Conservation (phyloP, 805 yeast species). For the Yamadazyma olivae region DNA sequence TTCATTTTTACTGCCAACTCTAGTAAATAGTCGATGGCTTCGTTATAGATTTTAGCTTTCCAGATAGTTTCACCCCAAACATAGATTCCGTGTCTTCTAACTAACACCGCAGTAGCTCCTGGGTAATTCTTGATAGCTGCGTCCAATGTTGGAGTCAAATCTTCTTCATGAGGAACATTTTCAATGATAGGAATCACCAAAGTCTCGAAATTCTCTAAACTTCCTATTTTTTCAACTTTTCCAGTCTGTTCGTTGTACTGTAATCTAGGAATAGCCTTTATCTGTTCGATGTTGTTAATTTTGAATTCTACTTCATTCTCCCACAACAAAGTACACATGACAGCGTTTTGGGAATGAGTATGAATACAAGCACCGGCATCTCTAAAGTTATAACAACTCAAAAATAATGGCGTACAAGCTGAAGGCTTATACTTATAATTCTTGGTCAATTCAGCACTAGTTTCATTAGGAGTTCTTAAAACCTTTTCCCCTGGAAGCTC, state of each 20-base stretch:
- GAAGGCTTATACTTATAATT: slow-evolving; percentile 68
- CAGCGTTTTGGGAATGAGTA: slow-evolving; percentile 90
- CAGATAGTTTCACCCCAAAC: slow-evolving; percentile 95
- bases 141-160: slow-evolving; percentile 63
- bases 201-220: slow-evolving; percentile 69
- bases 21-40: slow-evolving; percentile 85
- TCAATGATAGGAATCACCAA: slow-evolving; percentile 87
- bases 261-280: slow-evolving; percentile 79
- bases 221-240: slow-evolving; percentile 57
- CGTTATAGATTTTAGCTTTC: slow-evolving; percentile 92
- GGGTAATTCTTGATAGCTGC: slow-evolving; percentile 71
- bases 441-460: slow-evolving; percentile 34
- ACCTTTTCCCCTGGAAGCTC: slow-evolving; percentile 48
- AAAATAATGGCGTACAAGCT: slow-evolving; percentile 88
- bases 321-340: slow-evolving; percentile 69
- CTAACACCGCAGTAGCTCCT: slow-evolving; percentile 78
- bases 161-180: slow-evolving; percentile 86
- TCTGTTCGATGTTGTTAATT: slow-evolving; percentile 83
- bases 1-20: slow-evolving; percentile 85
- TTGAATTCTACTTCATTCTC: slow-evolving; percentile 61
- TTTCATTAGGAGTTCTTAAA: slow-evolving; percentile 54
- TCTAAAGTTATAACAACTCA: slow-evolving; percentile 64
- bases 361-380: slow-evolving; percentile 92
- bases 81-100: slow-evolving; percentile 89
- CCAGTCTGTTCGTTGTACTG: slow-evolving; percentile 24